phyloP scores from a whole-genome alignment of 108 stramenopile genomes.

The Cylindrotheca fusiformis region DNA sequence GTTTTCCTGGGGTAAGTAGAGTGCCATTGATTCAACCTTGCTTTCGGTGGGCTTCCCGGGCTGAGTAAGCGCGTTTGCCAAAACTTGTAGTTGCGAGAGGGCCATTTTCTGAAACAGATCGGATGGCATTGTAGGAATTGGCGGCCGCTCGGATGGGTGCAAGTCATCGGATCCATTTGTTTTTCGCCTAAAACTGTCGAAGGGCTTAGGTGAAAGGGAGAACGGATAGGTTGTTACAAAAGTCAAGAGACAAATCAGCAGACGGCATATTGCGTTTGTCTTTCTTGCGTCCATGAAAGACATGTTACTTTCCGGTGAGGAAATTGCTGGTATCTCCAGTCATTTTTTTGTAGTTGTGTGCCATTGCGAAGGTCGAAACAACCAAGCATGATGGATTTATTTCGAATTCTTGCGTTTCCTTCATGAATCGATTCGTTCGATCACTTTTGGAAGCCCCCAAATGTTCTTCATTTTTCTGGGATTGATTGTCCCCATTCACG shows the following conservation, averaged over 20 bases:
- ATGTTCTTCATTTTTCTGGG: too few species aligned
- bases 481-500: too few species aligned
- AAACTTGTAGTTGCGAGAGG: conserved; percentile 73
- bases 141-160: background rate
- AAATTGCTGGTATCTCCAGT: too few species aligned
- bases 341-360: too few species aligned
- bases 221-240: background rate
- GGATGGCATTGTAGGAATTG: conserved; percentile 75
- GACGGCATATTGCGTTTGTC: too few species aligned
- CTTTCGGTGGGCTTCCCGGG: conserved; percentile 15
- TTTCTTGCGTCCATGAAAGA: too few species aligned
- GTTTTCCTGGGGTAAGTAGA: conserved; percentile 87
- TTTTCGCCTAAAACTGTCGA: background rate
- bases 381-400: too few species aligned
- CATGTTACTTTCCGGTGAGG: too few species aligned
- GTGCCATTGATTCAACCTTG: conserved; percentile 74
- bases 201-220: background rate
- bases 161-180: background rate
- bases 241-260: background rate
- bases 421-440: too few species aligned
- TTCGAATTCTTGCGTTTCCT: too few species aligned
- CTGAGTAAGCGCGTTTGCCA: conserved; percentile 60
- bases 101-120: conserved; percentile 63
- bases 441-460: too few species aligned
- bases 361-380: too few species aligned